phyloP scores from a whole-genome alignment of 371 early-diverging fungal genomes.

The Mitosporidium daphniae region DNA sequence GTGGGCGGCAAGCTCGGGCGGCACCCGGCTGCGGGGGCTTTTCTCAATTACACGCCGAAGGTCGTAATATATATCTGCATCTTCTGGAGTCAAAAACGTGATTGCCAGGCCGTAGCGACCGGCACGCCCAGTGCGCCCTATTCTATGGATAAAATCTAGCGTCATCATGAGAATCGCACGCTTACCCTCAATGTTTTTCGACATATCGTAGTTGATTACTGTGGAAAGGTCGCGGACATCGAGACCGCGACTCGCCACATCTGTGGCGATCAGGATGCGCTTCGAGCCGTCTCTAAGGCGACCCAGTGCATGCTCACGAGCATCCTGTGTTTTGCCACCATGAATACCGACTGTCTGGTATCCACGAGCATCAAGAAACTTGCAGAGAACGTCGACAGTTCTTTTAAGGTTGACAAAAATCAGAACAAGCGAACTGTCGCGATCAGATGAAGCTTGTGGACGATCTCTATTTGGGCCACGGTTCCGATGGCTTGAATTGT shows the following conservation, averaged over 20 bases:
- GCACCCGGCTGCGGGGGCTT: slow-evolving; percentile 30
- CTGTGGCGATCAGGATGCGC: slow-evolving; percentile 59
- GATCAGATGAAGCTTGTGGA: no score
- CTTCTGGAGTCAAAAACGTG: slow-evolving; percentile 40
- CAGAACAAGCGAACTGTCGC: slow-evolving; percentile 73
- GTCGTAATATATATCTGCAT: slow-evolving; percentile 31
- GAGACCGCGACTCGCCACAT: slow-evolving; percentile 89
- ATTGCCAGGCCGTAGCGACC: slow-evolving; percentile 67
- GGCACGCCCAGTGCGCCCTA: slow-evolving; percentile 86
- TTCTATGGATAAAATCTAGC: slow-evolving; percentile 66
- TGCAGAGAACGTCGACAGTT: slow-evolving; percentile 27
- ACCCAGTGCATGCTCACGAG: slow-evolving; percentile 29
- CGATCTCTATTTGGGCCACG: no score
- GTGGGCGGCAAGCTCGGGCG: slow-evolving; percentile 43
- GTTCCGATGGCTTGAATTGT: no score
- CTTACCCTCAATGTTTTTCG: slow-evolving; percentile 51
- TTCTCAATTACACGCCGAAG: slow-evolving; percentile 44
- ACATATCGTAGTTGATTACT: slow-evolving; percentile 88
- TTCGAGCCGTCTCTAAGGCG: slow-evolving; percentile 28
- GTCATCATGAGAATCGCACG: slow-evolving; percentile 5
- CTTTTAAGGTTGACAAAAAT: slow-evolving; percentile 85
- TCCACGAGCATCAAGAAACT: slow-evolving; percentile 24
- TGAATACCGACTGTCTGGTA: slow-evolving; percentile 34
- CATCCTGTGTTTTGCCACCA: slow-evolving; percentile 76
- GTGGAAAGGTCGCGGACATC: slow-evolving; percentile 79